These are phyloP conservation scores for Inga leiocalycina DNA, from an alignment of 306 rosid genomes.

Conservation along the genomic window DNA sequence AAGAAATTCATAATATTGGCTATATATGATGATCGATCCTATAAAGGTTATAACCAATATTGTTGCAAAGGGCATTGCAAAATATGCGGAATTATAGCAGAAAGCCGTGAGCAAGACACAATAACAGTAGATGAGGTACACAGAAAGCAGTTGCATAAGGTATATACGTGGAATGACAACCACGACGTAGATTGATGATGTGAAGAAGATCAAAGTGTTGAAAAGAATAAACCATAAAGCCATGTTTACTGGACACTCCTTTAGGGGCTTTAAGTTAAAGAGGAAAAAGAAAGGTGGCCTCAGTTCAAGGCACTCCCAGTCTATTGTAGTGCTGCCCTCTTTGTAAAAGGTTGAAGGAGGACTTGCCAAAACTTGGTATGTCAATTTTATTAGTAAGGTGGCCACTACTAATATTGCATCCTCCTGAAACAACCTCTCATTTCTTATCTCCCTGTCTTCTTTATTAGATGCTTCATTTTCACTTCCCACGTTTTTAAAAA, in stretches of 20 bases:
- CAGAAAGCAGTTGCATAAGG: neutral
- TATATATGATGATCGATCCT: too few relatives aligned
- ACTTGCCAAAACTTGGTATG: neutral
- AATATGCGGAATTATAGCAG: neutral
- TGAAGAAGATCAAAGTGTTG: neutral
- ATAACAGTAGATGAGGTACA: neutral
- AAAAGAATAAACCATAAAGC: neutral
- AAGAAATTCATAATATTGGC: too few relatives aligned
- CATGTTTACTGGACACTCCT: neutral
- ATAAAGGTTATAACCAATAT: neutral
- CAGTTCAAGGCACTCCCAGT: neutral
- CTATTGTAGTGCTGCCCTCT: neutral
- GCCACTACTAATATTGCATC: neutral
- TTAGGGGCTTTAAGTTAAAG: neutral
- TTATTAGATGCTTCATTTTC: neutral
- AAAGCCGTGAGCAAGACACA: neutral
- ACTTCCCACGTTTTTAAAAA: neutral
- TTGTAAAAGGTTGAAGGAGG: neutral
- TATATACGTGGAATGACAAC: neutral
- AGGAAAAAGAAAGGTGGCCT: neutral
- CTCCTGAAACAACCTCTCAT: neutral
- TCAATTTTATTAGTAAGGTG: neutral
- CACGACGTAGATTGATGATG: too few relatives aligned
- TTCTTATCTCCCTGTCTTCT: too few relatives aligned
- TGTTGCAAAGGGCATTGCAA: neutral